Evolutionary conservation across 2,329 filamentous ascomycete species (phyloP).

Genomic region (Davidsoniella neocaledoniae): DNA sequence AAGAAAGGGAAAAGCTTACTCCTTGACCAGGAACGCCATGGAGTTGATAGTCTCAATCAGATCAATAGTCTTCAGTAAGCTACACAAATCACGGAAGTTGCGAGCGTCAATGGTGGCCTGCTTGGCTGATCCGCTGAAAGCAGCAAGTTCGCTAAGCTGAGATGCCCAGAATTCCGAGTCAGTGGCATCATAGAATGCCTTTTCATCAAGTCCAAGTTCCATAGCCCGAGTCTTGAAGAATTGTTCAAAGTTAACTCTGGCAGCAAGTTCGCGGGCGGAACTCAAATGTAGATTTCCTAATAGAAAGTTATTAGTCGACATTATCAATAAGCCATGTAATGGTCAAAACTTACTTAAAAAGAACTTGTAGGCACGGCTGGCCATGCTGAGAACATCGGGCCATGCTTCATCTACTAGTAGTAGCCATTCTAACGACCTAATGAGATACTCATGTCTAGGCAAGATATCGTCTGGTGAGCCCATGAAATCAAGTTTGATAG

Average conservation of each 20-base stretch:
- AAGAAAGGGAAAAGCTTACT: slow-evolving; percentile 27
- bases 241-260: slow-evolving; percentile 32
- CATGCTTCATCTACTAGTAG: slow-evolving; percentile 56
- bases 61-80: slow-evolving; percentile 48
- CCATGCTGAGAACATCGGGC: slow-evolving; percentile 50
- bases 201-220: slow-evolving; percentile 22
- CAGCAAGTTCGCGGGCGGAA: slow-evolving; percentile 36
- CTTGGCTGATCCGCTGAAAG: slow-evolving; percentile 19
- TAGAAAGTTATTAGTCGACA: slow-evolving; percentile 13
- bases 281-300: slow-evolving; percentile 33
- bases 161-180: slow-evolving; percentile 25
- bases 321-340: slow-evolving; percentile 15
- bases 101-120: slow-evolving; percentile 37
- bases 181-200: slow-evolving; percentile 20
- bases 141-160: slow-evolving; percentile 14
- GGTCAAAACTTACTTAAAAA: slow-evolving; percentile 55
- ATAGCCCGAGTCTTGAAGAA: slow-evolving; percentile 25
- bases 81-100: slow-evolving; percentile 52
- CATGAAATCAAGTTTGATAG: slow-evolving; percentile 56
- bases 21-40: slow-evolving; percentile 31
- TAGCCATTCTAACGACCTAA: slow-evolving; percentile 75
- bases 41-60: slow-evolving; percentile 49
- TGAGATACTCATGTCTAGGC: slow-evolving; percentile 50
- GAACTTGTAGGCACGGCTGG: slow-evolving; percentile 60
- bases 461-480: slow-evolving; percentile 38